phyloP scores from a whole-genome alignment of 2,329 filamentous ascomycete species.

The Aciculosporium take region DNA sequence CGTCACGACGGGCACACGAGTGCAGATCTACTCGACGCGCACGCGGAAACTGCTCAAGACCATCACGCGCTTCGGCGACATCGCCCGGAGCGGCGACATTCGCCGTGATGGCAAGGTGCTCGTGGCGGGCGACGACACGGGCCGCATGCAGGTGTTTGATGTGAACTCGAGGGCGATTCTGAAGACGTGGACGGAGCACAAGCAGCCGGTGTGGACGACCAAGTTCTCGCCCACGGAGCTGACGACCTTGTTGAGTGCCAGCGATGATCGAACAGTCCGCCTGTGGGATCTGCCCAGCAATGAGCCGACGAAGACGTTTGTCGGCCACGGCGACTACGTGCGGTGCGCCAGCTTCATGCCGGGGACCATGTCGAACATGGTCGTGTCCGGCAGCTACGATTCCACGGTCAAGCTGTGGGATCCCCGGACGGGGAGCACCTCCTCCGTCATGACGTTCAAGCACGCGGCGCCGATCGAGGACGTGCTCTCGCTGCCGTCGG shows the following conservation, averaged over 20 bases:
- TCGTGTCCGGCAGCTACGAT: slow-evolving; percentile 90
- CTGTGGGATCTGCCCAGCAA: slow-evolving; percentile 86
- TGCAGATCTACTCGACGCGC: slow-evolving; percentile 87
- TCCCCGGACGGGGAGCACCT: slow-evolving; percentile 52
- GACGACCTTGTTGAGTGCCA: slow-evolving; percentile 75
- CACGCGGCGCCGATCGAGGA: slow-evolving; percentile 79
- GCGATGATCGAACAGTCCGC: slow-evolving; percentile 83
- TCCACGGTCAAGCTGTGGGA: slow-evolving; percentile 91
- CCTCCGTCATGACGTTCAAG: slow-evolving; percentile 81
- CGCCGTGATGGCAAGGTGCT: slow-evolving; percentile 78
- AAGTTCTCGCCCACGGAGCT: slow-evolving; percentile 83
- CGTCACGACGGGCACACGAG: slow-evolving; percentile 82
- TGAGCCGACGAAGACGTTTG: slow-evolving; percentile 60
- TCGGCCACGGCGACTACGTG: slow-evolving; percentile 87
- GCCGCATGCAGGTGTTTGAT: slow-evolving; percentile 91
- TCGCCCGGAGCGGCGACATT: slow-evolving; percentile 79
- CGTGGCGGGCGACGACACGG: slow-evolving; percentile 81
- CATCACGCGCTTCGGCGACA: slow-evolving; percentile 84
- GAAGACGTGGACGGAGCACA: slow-evolving; percentile 89
- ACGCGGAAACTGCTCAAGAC: slow-evolving; percentile 88
- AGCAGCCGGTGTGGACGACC: slow-evolving; percentile 84
- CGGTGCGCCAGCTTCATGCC: slow-evolving; percentile 79
- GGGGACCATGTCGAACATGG: slow-evolving; percentile 52
- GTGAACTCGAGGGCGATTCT: slow-evolving; percentile 76
- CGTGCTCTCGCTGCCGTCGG: slow-evolving; percentile 75